Evolutionary conservation across 1,139 yeast genomes (phyloP), one percentile per base, ranked within the genome.

Genomic region (Diutina pseudorugosa): DNA sequence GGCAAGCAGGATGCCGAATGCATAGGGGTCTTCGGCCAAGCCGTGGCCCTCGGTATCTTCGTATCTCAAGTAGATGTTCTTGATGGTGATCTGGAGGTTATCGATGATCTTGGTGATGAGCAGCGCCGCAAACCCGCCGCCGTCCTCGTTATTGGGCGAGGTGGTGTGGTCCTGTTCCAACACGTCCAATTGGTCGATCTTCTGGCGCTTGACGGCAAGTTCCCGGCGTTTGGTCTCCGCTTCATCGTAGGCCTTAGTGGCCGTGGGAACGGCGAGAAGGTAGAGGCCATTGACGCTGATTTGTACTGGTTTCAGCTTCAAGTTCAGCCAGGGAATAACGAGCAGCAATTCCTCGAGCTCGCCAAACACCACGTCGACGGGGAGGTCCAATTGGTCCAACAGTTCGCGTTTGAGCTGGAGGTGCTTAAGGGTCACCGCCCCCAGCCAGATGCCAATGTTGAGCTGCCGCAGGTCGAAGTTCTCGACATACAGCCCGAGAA

Each of bases 391-490:
- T 61, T 85, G 79, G 65, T 93, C 98, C 50, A 94, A 72, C 8
- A 97, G 91, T 66, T 84, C 91, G 56, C 82, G 79, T 67, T 88
- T 88, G 55, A 94, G 73, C 57, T 85, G 77, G 57, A 94, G 74
- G 64, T 91, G 83, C 57, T 76, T 76, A 52, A 94, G 72, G 64
- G 88, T 89, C 50, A 91, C 98, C 72, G 93, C 98, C 33, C 99
- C 99, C 61, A 93, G 82, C 96, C 98, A 91, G 47, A 94, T 91
- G 2, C 98, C 98, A 54, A 93, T 91, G 61, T 93, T 90, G 62
- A 93, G 71, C 63, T 91, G 97, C 59, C 87, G 87, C 14, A 97
- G 91, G 67, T 94, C 98, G 64, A 93, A 93, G 66, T 93, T 86
- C 68, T 94, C 96, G 52, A 94, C 93, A 69, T 93, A 86, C 18